Evolutionary conservation across 768 basidiomycete species (phyloP), one percentile per base, ranked within the genome.

Genomic region (Rhizopogon rudus): DNA sequence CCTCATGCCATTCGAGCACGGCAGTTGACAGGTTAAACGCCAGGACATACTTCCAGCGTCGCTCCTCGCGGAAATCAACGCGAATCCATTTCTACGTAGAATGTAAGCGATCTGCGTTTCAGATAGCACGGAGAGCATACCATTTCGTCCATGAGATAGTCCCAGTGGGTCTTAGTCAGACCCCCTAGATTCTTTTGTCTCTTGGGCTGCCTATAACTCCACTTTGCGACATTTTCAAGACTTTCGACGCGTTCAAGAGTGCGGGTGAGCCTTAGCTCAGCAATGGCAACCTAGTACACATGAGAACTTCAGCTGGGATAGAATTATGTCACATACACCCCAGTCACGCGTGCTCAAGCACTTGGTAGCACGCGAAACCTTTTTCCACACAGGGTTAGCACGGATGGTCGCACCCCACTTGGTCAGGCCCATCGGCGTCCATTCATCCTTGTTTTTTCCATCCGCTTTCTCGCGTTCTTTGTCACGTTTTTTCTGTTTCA

Each of bases 131-230:
- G 44, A 63, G 33, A 42, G 16, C 40, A 29, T 17, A 74, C 93
- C 93, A 98, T 93, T 71, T 99, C 97, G 57, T 98, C 96, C 69
- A 99, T 72, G 35, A 99, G 76, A 70, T 94, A 90, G 67, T 98
- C 97, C 93, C 93, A 95, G 65, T 98, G 93, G 1, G 87, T 83
- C 72, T 95, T 97, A 2, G 77, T 74, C 48, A 86, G 61, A 1
- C 86, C 84, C 20, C 87, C 84, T 16, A 93, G 78, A 29, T 84
- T 88, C 56, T 90, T 79, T 65, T 95, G 91, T 70, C 94, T 96
- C 72, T 96, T 98, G 9, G 94, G 93, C 65, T 99, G 97, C 51
- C 96, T 76, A 63, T 96, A 91, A 60, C 89, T 88, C 96, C 97
- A 99, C 37, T 83, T 76, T 3, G 86, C 86, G 10, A 80, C 81